A percentile compares a stretch with the other conserved stretches of the same genome.
Evolutionary conservation across 192 early-diverging fungal genomes (phyloP).

Genomic region (Rhizoclosmatium sp.): DNA sequence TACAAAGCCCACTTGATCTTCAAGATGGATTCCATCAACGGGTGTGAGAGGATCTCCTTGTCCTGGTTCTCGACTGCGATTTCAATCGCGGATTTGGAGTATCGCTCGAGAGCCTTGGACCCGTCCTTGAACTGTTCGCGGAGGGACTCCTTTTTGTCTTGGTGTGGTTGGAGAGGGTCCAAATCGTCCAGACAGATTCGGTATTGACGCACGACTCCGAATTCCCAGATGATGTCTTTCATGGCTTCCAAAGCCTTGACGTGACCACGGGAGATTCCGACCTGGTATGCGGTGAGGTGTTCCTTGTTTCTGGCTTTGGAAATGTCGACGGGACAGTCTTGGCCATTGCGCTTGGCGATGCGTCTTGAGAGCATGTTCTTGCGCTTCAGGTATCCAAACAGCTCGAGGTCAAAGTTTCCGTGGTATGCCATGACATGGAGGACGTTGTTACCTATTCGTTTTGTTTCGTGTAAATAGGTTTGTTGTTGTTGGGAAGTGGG

Average conservation of each 20-base stretch:
- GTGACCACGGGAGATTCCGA: slow-evolving; percentile 32
- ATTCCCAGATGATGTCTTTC: slow-evolving; percentile 39
- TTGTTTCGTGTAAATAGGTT: background rate
- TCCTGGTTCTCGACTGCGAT: slow-evolving; percentile 33
- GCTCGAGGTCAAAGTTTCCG: slow-evolving; percentile 18
- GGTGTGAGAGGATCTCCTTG: slow-evolving; percentile 30
- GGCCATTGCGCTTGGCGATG: background rate
- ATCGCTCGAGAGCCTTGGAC: background rate
- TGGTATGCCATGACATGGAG: slow-evolving; percentile 41
- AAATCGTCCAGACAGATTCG: slow-evolving; percentile 24
- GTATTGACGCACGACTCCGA: slow-evolving; percentile 34
- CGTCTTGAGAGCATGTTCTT: background rate
- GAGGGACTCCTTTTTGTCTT: background rate
- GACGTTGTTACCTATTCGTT: slow-evolving; percentile 39
- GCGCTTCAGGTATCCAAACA: slow-evolving; percentile 5
- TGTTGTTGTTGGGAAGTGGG: background rate
- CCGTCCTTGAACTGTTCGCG: background rate
- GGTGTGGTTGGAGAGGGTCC: slow-evolving; percentile 22
- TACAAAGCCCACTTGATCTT: slow-evolving; percentile 44
- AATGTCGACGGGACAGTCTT: slow-evolving; percentile 15
- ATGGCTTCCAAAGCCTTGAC: slow-evolving; percentile 19
- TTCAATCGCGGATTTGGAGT: slow-evolving; percentile 28
- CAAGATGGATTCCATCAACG: slow-evolving; percentile 31
- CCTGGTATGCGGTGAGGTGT: slow-evolving; percentile 28
- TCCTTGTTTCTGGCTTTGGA: slow-evolving; percentile 34